phyloP scores from a whole-genome alignment of 192 early-diverging fungal species.

The Fimicolochytrium jonesii region DNA sequence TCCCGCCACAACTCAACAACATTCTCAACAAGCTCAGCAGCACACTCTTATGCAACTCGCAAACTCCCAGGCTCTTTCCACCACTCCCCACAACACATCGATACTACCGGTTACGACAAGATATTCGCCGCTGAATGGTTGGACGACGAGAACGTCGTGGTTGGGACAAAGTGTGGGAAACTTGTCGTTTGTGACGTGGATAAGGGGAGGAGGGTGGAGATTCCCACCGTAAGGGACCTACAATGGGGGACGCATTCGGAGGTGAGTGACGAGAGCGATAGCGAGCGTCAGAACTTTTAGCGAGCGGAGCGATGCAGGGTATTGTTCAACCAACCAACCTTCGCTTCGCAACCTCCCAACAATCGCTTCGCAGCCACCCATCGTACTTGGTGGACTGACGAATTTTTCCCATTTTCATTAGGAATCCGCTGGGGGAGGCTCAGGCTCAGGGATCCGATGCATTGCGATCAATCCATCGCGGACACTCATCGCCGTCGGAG shows the following conservation, averaged over 20 bases:
- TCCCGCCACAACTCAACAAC: too few relatives aligned
- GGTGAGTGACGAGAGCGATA: too few relatives aligned
- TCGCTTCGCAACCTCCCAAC: too few relatives aligned
- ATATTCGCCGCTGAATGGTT: constrained; percentile 57
- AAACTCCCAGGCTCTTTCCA: background rate
- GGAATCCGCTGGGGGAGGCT: background rate
- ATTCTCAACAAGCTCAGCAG: too few relatives aligned
- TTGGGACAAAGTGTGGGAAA: constrained; percentile 64
- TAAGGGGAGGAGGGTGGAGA: constrained; percentile 30
- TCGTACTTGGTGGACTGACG: too few relatives aligned
- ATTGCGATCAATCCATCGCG: constrained; percentile 58
- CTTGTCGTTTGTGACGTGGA: constrained; percentile 33
- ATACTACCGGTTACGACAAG: constrained; percentile 42
- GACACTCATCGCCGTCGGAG: constrained; percentile 62
- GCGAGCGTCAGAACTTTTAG: too few relatives aligned
- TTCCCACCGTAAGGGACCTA: constrained; percentile 26
- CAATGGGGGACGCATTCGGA: background rate
- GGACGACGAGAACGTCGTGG: constrained; percentile 40
- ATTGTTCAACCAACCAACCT: background rate
- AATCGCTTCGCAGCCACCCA: too few relatives aligned
- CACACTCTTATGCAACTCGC: too few relatives aligned
- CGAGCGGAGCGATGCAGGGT: too few relatives aligned
- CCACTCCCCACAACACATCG: background rate
- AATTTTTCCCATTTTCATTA: background rate
- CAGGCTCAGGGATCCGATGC: constrained; percentile 51